phyloP scores from a whole-genome alignment of 768 basidiomycete genomes.

The Amanita inopinata region DNA sequence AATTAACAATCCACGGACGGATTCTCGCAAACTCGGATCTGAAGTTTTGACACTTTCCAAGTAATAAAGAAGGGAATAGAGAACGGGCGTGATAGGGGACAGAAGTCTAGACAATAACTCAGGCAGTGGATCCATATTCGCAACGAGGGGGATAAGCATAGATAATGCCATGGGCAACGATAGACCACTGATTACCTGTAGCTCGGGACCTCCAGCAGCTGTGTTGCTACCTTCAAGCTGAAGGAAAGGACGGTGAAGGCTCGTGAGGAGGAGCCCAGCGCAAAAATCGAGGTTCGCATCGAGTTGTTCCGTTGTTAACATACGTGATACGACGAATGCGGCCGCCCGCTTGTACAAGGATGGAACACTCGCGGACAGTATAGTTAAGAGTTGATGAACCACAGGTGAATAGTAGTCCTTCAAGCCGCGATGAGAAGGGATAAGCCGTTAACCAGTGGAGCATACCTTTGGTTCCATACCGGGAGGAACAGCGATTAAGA shows the following conservation, averaged over 20 bases:
- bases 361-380: conserved; percentile 35
- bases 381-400: conserved; percentile 42
- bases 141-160: conserved; percentile 45
- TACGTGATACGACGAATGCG: conserved; percentile 59
- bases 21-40: conserved; percentile 55
- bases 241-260: conserved; percentile 47
- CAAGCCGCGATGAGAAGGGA: background rate
- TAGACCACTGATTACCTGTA: conserved; percentile 6
- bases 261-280: conserved; percentile 29
- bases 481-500: conserved; percentile 55
- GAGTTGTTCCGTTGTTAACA: conserved; percentile 35
- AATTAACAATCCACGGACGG: conserved; percentile 46
- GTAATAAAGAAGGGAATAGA: conserved; percentile 56
- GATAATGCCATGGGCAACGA: conserved; percentile 33
- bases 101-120: conserved; percentile 50
- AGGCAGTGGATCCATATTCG: conserved; percentile 76
- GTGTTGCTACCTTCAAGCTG: background rate
- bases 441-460: background rate
- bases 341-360: conserved; percentile 47
- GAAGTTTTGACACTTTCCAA: conserved; percentile 46
- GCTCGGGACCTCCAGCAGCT: background rate
- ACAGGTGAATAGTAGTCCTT: conserved; percentile 57
- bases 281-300: conserved; percentile 20
- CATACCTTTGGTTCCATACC: conserved; percentile 46
- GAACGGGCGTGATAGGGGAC: conserved; percentile 53